Percentiles rank a stretch among this genome's conserved stretches.
Conservation (phyloP, 1,139 yeast genomes). For the Taphrina betulina region DNA sequence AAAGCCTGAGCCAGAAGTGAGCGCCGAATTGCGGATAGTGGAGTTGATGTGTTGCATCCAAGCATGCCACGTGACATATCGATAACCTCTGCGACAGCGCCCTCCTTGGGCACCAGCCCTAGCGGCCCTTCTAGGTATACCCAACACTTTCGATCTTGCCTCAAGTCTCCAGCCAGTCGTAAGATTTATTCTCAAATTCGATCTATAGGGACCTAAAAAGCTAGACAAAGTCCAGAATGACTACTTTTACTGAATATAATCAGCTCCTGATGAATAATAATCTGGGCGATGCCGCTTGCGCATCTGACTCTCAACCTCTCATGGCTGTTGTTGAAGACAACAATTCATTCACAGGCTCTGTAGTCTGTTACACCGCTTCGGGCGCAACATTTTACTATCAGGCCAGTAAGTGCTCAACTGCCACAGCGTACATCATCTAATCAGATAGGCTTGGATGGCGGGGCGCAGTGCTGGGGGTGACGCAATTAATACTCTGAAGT, state of each 20-base stretch:
- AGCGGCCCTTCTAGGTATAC: too few species aligned
- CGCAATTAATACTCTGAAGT: constrained; percentile 19
- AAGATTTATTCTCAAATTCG: too few species aligned
- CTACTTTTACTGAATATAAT: constrained; percentile 17
- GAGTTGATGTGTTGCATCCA: too few species aligned
- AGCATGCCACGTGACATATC: too few species aligned
- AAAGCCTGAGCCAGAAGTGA: too few species aligned
- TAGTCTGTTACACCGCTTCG: constrained; percentile 21
- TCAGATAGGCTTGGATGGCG: constrained; percentile 22
- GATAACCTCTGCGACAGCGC: too few species aligned
- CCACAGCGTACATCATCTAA: neutral
- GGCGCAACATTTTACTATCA: constrained; percentile 18
- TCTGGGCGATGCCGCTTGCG: constrained; percentile 23
- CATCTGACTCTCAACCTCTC: constrained; percentile 10
- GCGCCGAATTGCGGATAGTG: too few species aligned
- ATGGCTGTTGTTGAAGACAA: constrained; percentile 2
- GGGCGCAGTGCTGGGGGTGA: constrained; percentile 32
- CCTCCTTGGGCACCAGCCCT: too few species aligned
- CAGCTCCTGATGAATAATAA: constrained; percentile 12
- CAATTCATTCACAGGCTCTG: neutral
- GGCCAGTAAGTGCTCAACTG: constrained; percentile 1
- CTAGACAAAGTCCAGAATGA: constrained; percentile 11
- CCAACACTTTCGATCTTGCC: too few species aligned
- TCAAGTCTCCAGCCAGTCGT: too few species aligned
- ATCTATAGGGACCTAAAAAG: too few species aligned